These are phyloP conservation scores for Ophiostoma triangulosporum DNA, from an alignment of 2,329 filamentous ascomycete genomes.

Conservation along the genomic window DNA sequence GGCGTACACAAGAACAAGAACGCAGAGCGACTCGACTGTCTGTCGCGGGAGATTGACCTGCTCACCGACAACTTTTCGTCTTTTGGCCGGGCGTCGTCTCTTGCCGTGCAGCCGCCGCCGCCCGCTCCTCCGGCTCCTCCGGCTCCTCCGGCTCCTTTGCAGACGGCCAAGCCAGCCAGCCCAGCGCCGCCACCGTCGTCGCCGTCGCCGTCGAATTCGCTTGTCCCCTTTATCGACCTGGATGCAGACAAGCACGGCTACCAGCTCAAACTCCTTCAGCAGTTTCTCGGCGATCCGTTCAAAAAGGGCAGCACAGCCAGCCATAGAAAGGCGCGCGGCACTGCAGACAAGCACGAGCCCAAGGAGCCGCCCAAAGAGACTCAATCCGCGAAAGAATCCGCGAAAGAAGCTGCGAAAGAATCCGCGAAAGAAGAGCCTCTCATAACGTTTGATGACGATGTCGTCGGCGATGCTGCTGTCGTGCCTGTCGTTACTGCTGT, in stretches of 20 bases:
- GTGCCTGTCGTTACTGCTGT: background rate
- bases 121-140: background rate
- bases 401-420: background rate
- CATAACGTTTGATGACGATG: background rate
- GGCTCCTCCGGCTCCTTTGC: background rate
- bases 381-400: background rate
- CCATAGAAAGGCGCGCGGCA: background rate
- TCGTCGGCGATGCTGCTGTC: background rate
- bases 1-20: background rate
- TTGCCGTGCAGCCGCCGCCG: background rate
- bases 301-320: background rate
- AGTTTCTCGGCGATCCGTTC: slow-evolving; percentile 8
- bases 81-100: background rate
- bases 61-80: background rate
- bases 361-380: no score
- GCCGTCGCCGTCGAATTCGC: background rate
- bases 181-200: background rate
- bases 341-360: background rate
- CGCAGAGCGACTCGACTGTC: background rate
- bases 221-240: background rate
- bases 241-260: slow-evolving; percentile 4
- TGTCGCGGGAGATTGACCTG: background rate
- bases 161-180: no score
- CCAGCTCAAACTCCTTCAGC: slow-evolving; percentile 10
- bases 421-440: background rate